phyloP scores from a whole-genome alignment of 768 basidiomycete genomes.

The Amanita molliuscula region DNA sequence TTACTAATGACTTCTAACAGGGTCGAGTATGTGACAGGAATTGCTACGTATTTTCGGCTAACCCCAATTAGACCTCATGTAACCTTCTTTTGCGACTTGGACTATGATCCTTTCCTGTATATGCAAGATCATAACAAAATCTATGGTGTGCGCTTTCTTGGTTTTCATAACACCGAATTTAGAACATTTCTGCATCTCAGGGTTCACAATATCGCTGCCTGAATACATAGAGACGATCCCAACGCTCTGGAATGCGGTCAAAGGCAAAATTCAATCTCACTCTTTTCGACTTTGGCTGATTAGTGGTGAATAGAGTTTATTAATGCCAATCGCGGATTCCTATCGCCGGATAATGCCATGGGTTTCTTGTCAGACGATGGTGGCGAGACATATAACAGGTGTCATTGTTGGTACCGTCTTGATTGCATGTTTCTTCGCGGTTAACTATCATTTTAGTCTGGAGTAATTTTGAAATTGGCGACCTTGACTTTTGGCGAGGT shows the following conservation, averaged over 20 bases:
- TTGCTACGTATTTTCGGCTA: not conserved
- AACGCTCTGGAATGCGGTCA: constrained; percentile 74
- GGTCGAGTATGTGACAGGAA: constrained; percentile 30
- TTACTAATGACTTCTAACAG: constrained; percentile 13
- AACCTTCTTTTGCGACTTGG: constrained; percentile 80
- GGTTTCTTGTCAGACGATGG: constrained; percentile 71
- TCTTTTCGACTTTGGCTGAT: not conserved
- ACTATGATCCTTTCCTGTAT: constrained; percentile 79
- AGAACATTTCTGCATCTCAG: constrained; percentile 20
- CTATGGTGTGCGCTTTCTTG: constrained; percentile 43
- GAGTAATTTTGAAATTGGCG: constrained; percentile 91
- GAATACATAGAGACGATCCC: constrained; percentile 84
- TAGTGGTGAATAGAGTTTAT: constrained; percentile 55
- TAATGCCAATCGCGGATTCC: constrained; percentile 42
- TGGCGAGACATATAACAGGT: constrained; percentile 64
- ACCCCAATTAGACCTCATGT: constrained; percentile 55
- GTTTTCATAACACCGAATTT: not conserved
- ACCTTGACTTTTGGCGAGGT: constrained; percentile 75
- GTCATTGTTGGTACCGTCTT: constrained; percentile 44
- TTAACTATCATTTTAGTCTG: constrained; percentile 43
- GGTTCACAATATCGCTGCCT: constrained; percentile 73
- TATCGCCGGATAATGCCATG: constrained; percentile 69
- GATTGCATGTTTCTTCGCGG: not conserved
- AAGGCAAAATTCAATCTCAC: constrained; percentile 29
- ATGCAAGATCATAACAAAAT: constrained; percentile 83